Percentiles rank a stretch among this genome's conserved stretches.
These are phyloP conservation scores for Didymella keratinophila DNA, from an alignment of 2,329 filamentous ascomycete species.

Conservation along the genomic window DNA sequence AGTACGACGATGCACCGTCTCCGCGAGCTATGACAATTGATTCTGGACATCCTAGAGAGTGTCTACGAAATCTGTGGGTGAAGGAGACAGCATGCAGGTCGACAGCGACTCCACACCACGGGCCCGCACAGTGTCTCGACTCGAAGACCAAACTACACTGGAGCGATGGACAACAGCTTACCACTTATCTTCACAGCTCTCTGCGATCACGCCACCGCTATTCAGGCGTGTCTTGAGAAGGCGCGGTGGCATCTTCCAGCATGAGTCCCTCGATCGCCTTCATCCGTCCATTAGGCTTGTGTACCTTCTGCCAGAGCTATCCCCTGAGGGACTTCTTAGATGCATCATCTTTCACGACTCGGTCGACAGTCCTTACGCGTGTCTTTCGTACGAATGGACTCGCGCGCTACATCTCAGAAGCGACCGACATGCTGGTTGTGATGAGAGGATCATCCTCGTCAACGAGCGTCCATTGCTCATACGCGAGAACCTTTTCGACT, in stretches of 20 bases:
- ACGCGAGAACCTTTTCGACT: neutral
- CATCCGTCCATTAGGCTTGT: neutral
- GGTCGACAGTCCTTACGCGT: neutral
- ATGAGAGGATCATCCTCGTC: neutral
- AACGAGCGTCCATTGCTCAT: neutral
- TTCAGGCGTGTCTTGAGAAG: neutral
- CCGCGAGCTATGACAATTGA: neutral
- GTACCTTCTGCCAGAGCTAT: neutral
- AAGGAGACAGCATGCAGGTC: neutral
- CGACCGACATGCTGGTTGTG: neutral
- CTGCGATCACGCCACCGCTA: neutral
- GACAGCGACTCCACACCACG: neutral
- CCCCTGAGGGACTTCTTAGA: neutral
- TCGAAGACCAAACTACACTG: neutral
- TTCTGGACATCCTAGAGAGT: neutral
- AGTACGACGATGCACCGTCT: neutral
- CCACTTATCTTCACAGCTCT: neutral
- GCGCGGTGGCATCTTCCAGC: neutral
- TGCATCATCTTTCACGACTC: neutral
- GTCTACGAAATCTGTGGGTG: neutral
- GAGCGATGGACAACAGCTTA: neutral
- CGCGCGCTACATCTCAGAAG: neutral
- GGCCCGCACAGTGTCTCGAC: neutral
- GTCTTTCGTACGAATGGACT: constrained; percentile 4
- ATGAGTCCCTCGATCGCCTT: neutral